Base-by-base conservation (phyloP, 768 basidiomycete species). In the Hypholoma fasciculare region DNA sequence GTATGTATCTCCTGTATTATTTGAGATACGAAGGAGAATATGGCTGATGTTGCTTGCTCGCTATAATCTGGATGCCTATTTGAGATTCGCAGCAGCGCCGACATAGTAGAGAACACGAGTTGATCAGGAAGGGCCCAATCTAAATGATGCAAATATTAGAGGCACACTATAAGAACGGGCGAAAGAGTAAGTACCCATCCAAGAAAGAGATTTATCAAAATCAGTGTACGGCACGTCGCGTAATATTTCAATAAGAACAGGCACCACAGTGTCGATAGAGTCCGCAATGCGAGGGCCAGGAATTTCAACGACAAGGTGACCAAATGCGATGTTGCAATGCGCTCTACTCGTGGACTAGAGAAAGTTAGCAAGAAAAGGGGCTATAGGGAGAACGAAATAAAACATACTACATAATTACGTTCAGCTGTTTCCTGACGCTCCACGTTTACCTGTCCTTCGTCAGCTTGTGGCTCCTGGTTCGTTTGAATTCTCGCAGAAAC, bases 101-200 rank as follows among this genome's bases (percentile, higher is more conserved):
- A 89, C 20, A 92, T 81, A 3, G 87, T 92, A 1, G 89, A 86
- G 66, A 80, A 90, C 1, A 91, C 87, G 40, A 96, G 81, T 66
- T 94, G 90, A 71, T 96, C 91, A 38, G 94, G 88, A 34, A 92
- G 78, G 2, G 92, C 82, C 92, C 92, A 94, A 62, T 92, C 93
- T 94, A 58, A n/a, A 19, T 61, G 39, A 19, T 27, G 49, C 53
- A 44, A 54, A 26, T 61, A 36, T 34, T 13, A 12, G 20, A 20
- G 47, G 26, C 23, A 19, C 19, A 34, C 9, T 36, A 27, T 57
- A 47, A 9, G 11, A 16, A 16, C 16, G 13, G 39, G 34, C 7
- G 5, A n/a, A 48, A 6, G 2, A 34, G 42, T 57, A 75, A 53
- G 48, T 65, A 93, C 92, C 90, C 64, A 86, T 81, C 93, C 93